Evolutionary conservation across 108 stramenopile species (phyloP), one percentile per base, ranked within the genome.

Genomic region (Cyclotella kingstonii): DNA sequence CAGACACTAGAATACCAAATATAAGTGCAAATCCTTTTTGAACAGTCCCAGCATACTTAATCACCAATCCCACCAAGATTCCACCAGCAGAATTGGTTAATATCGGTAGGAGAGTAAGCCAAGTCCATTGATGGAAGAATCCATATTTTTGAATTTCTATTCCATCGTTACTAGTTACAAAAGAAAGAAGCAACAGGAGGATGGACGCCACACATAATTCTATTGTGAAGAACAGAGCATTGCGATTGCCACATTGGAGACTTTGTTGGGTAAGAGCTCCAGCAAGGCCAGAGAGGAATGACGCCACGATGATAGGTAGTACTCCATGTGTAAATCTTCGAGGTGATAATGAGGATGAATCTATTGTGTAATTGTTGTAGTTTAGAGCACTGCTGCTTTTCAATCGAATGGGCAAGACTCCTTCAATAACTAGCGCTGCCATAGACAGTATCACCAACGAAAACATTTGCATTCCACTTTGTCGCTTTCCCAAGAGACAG

Each of bases 61-160:
- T 94, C 14, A 97, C 97, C 52, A 95, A 69, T 25, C 97, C 97
- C 2, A 98, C 97, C 0, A 96, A 29, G 18, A 98, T 84, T 2
- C 97, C 97, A 15, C 97, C 97, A 5, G 81, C 62, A 12, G 93
- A 73, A 58, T 96, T 88, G 18, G 82, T 91, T 9, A 94, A 31
- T 47, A 96, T 94, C 8, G 97, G 95, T 27, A 97, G 44, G 40
- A 84, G 51, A 11, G 94, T 95, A 11, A 25, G 33, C 4, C 26
- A 5, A 2, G 85, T 86, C 94, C 95, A 95, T 18, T 85, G 77
- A 54, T 86, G 43, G 54, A 83, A 91, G 60, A 94, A 88, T 18
- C 88, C 88, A 9, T 84, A 51, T 63, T 68, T 38, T 47, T 42
- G 43, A 51, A 95, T 83, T 29, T 57, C 14, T 28, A 58, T 53